Percentiles rank a stretch among this genome's conserved stretches.
phyloP scores from a whole-genome alignment of 2,329 filamentous ascomycete genomes.

The Diaporthe longicolla region DNA sequence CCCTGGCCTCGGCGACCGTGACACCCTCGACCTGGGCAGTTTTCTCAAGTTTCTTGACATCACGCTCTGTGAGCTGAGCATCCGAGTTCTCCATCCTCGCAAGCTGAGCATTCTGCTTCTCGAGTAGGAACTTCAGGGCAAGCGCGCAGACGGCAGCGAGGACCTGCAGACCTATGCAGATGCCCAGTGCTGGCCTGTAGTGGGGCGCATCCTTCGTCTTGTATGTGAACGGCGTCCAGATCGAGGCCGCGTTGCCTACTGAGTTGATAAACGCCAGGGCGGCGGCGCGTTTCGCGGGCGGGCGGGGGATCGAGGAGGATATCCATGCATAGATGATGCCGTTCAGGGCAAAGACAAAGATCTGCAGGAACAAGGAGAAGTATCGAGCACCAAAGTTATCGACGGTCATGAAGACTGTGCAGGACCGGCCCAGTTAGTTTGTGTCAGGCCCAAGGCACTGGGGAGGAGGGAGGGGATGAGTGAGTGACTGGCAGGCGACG shows the following conservation, averaged over 20 bases:
- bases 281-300: slow-evolving; percentile 68
- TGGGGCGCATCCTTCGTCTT: slow-evolving; percentile 54
- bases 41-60: slow-evolving; percentile 61
- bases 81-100: slow-evolving; percentile 65
- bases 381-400: slow-evolving; percentile 66
- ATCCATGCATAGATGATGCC: slow-evolving; percentile 61
- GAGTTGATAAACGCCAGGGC: slow-evolving; percentile 69
- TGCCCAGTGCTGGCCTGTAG: slow-evolving; percentile 57
- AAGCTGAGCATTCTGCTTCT: slow-evolving; percentile 60
- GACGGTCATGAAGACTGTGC: slow-evolving; percentile 67
- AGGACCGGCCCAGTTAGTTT: slow-evolving; percentile 47
- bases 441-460: not conserved
- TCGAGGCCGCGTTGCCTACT: slow-evolving; percentile 65
- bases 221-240: slow-evolving; percentile 67
- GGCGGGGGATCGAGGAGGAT: slow-evolving; percentile 63
- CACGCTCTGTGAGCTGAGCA: slow-evolving; percentile 59
- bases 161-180: slow-evolving; percentile 55
- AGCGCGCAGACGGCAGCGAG: slow-evolving; percentile 54
- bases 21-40: slow-evolving; percentile 67
- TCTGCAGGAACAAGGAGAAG: slow-evolving; percentile 68
- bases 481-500: not conserved
- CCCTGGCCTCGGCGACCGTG: slow-evolving; percentile 62
- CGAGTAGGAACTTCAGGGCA: slow-evolving; percentile 54
- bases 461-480: too few relatives aligned
- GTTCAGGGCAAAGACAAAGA: slow-evolving; percentile 69